Base-by-base conservation (phyloP, 78 protist genomes). In the Protostelium mycophagum region DNA sequence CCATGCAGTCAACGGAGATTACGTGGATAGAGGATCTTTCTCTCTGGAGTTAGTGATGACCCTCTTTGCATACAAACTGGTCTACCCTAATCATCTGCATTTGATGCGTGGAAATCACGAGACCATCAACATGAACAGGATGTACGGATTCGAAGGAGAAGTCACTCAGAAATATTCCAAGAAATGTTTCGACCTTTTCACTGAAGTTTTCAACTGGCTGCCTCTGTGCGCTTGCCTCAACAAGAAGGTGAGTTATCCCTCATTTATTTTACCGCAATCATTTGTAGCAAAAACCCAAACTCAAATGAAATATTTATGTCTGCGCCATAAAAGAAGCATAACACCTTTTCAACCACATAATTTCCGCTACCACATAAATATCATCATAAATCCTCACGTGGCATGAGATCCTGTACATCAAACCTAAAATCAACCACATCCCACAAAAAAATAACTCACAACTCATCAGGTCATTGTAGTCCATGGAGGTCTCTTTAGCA, bases 131-230 rank as follows among this genome's bases (percentile, higher is more conserved):
- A 86, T 96, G 96, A 98, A 97, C 96, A 85, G 94, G 84, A 91
- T 96, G 93, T 97, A 98, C 87, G 99, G 99, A 38, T 98, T 98
- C 91, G 96, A 94, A 34, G 98, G 98, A 29, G 99, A 98, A 88
- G 99, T 97, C 38, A 89, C 92, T 63, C 88, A 86, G 84, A 96
- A 97, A 91, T 92, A 91, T 85, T 85, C 84, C 28, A 95, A 92
- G 1, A 83, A 38, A 84, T 84, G 93, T 83, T 95, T 87, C 36
- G 89, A 83, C 36, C 87, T 94, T 10, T 98, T 97, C 90, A 36
- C 86, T 28, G 98, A 98, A 39, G 89, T 96, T 16, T 98, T 97
- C 93, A 5, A 38, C 31, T 38, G 90, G 92, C 91, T 98, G 85
- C 99, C 99, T 35, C 91, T 97, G 38, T 94, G 96, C 31, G 73